Conservation (phyloP, 768 basidiomycete species). For the Boletus patriciae region DNA sequence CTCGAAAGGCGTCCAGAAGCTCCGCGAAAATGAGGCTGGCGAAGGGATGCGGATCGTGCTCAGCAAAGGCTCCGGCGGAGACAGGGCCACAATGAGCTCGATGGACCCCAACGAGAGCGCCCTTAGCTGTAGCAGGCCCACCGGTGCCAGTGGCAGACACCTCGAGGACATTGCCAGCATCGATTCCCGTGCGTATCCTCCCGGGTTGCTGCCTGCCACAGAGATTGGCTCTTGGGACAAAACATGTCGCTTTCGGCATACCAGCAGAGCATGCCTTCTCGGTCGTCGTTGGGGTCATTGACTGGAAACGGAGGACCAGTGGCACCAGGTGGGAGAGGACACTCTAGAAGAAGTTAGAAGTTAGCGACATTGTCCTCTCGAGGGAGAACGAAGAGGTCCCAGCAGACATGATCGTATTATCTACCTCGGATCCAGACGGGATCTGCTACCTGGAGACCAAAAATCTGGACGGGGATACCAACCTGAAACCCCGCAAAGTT, state of each 20-base stretch:
- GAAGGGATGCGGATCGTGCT: constrained; percentile 65
- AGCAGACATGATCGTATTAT: constrained; percentile 90
- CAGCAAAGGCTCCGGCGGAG: constrained; percentile 40
- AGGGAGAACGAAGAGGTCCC: constrained; percentile 95
- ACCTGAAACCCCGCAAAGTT: constrained; percentile 83
- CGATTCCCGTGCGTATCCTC: constrained; percentile 66
- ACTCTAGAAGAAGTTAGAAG: constrained; percentile 97
- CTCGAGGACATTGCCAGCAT: constrained; percentile 71
- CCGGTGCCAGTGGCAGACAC: constrained; percentile 48
- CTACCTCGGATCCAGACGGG: constrained; percentile 88
- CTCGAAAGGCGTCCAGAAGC: constrained; percentile 79
- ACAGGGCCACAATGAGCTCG: constrained; percentile 43
- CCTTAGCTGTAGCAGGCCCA: constrained; percentile 36
- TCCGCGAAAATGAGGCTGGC: constrained; percentile 80
- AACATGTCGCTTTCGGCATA: constrained; percentile 45
- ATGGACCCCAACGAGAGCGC: constrained; percentile 46
- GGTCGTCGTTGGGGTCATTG: constrained; percentile 72
- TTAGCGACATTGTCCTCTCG: constrained; percentile 91
- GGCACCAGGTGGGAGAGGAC: constrained; percentile 92
- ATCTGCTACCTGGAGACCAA: constrained; percentile 97
- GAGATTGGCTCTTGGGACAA: constrained; percentile 38
- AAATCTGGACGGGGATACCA: constrained; percentile 97
- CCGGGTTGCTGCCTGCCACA: constrained; percentile 34
- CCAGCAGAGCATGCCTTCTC: constrained; percentile 57
- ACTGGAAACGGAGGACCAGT: constrained; percentile 65